Evolutionary conservation across 768 basidiomycete genomes (phyloP), one percentile per base, ranked within the genome.

Genomic region (Dictyophora rubrovolvata): DNA sequence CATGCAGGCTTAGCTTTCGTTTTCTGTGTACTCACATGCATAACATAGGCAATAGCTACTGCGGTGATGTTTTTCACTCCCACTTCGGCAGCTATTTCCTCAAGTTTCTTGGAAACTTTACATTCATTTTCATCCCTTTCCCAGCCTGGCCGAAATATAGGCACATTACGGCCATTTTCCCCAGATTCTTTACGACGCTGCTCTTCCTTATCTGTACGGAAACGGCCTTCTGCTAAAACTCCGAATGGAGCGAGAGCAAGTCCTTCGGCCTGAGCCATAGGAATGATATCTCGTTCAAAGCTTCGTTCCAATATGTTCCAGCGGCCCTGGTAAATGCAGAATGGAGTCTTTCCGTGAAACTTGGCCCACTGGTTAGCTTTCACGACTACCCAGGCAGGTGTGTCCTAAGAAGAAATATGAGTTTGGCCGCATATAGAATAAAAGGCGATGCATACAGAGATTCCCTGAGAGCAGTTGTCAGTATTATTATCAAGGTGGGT

Each of bases 211-310:
- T 71, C 66, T 9, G 62, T 68, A 21, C 67, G 67, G 57, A 74
- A 65, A 54, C 67, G 70, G 8, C 75, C 75, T 20, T 62, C 56
- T 9, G 67, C 74, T 17, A 76, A 55, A 61, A 71, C 74, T 54
- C 66, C 65, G 69, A 71, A 77, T 0, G 71, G 74, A 7, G 75
- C 73, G 10, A 76, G 61, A 2, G 73, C 71, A 66, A 74, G 65
- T 5, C 56, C 52, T 54, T 55, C 70, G 65, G 65, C 55, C 18
- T 67, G 61, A 10, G 68, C 74, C 77, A 71, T 77, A 8, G 76
- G 75, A 55, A 82, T 75, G 56, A 82, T 77, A 1, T 82, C 81
- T 8, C 80, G 72, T 66, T 83, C 80, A 49, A 81, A 71, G 23
- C 76, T 75, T 42, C 81, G 73, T 5, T 72, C 62, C 59, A 77